These are phyloP conservation scores for Pleurotus pulmonarius DNA, from an alignment of 768 basidiomycete genomes.

Conservation along the genomic window DNA sequence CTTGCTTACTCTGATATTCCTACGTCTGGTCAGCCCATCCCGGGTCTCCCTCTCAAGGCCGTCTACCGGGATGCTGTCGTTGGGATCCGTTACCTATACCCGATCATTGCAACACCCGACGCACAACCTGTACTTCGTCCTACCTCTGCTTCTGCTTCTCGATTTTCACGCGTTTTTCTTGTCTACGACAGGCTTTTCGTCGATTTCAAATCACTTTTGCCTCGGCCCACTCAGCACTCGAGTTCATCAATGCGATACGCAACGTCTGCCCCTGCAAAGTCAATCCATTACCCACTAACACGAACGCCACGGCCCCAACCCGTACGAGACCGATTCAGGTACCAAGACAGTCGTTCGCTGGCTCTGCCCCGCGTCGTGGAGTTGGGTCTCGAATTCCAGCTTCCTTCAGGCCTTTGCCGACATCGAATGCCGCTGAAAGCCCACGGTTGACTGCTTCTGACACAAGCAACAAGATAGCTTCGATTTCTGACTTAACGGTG, in stretches of 20 bases:
- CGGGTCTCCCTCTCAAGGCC: slow-evolving; percentile 69
- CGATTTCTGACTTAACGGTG: too few relatives aligned
- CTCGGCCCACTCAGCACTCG: slow-evolving; percentile 40
- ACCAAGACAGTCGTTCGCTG: too few relatives aligned
- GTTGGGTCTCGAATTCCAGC: too few relatives aligned
- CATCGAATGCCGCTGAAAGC: too few relatives aligned
- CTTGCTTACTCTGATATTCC: slow-evolving; percentile 57
- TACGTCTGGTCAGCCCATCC: slow-evolving; percentile 11
- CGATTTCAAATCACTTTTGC: slow-evolving; percentile 76
- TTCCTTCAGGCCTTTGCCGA: too few relatives aligned
- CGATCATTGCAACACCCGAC: slow-evolving; percentile 21
- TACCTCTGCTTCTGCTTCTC: not conserved
- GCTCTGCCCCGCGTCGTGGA: too few relatives aligned
- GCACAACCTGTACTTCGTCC: not conserved
- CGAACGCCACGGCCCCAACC: too few relatives aligned
- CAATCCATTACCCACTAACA: slow-evolving; percentile 26
- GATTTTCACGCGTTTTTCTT: not conserved
- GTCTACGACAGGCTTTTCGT: slow-evolving; percentile 51
- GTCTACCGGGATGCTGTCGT: slow-evolving; percentile 73
- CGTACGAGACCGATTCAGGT: too few relatives aligned
- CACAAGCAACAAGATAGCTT: too few relatives aligned
- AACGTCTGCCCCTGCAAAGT: slow-evolving; percentile 74
- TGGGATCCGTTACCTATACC: slow-evolving; percentile 71
- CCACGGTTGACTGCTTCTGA: too few relatives aligned
- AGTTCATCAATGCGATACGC: slow-evolving; percentile 61